A percentile compares a stretch with the other conserved stretches of the same genome.
These are phyloP conservation scores for Nemania sp. DNA, from an alignment of 2,329 filamentous ascomycete genomes.

Conservation along the genomic window DNA sequence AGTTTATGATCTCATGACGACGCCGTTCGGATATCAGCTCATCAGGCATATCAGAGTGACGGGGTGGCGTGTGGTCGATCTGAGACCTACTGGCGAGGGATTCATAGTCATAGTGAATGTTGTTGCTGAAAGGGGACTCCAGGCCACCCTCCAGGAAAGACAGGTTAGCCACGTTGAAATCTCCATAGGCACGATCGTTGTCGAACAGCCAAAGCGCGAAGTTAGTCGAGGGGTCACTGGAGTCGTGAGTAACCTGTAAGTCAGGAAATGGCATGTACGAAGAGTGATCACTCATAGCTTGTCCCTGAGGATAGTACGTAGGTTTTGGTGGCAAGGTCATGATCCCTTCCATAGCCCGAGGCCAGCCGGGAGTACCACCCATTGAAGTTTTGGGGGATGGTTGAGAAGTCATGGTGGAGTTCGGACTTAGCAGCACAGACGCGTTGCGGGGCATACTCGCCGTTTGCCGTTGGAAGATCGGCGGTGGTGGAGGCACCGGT, in stretches of 20 bases:
- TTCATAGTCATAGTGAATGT: slow-evolving; percentile 57
- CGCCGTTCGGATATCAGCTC: slow-evolving; percentile 51
- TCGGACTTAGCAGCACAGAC: slow-evolving; percentile 50
- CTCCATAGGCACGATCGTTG: slow-evolving; percentile 47
- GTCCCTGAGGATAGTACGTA: slow-evolving; percentile 42
- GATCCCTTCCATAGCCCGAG: slow-evolving; percentile 44
- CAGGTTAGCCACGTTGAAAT: slow-evolving; percentile 49
- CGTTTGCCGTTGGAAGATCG: slow-evolving; percentile 36
- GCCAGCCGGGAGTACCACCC: slow-evolving; percentile 37
- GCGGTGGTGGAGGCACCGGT: slow-evolving; percentile 27
- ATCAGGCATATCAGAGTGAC: slow-evolving; percentile 47
- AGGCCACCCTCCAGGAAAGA: slow-evolving; percentile 56
- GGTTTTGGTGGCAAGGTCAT: slow-evolving; percentile 46
- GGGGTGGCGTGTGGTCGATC: slow-evolving; percentile 49
- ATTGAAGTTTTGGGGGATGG: slow-evolving; percentile 33
- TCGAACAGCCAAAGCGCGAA: slow-evolving; percentile 59
- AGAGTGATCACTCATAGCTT: slow-evolving; percentile 40
- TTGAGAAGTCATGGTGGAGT: slow-evolving; percentile 42
- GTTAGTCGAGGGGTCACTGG: slow-evolving; percentile 46
- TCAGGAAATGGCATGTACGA: slow-evolving; percentile 43
- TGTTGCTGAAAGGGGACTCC: slow-evolving; percentile 57
- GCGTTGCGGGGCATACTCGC: slow-evolving; percentile 50
- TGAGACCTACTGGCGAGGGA: slow-evolving; percentile 54
- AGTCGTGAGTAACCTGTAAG: slow-evolving; percentile 42
- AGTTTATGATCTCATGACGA: slow-evolving; percentile 50